Evolutionary conservation across 345 rosid species (phyloP).

Genomic region (Aurinia saxatilis): DNA sequence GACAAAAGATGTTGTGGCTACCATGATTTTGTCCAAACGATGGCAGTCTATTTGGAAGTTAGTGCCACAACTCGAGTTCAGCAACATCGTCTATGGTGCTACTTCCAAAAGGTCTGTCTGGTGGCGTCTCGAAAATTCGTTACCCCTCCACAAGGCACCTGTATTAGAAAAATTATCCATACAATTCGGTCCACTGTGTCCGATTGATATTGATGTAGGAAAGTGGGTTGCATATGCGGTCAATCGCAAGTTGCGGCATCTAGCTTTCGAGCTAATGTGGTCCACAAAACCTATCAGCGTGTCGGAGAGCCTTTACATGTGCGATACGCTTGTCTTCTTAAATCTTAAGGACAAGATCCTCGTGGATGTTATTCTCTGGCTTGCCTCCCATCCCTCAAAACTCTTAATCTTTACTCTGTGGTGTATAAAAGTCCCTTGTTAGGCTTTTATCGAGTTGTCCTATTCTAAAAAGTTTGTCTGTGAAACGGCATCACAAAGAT

Average conservation of each 20-base stretch:
- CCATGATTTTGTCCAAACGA: too few relatives aligned
- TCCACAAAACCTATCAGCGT: background rate
- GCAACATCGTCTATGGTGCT: too few relatives aligned
- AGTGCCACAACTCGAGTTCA: too few relatives aligned
- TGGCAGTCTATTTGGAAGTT: too few relatives aligned
- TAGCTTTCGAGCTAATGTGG: background rate
- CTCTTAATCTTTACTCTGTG: background rate
- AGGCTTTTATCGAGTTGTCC: background rate
- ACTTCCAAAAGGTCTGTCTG: too few relatives aligned
- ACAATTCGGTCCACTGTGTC: background rate
- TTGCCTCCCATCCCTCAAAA: background rate
- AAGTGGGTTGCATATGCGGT: background rate
- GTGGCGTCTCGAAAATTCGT: too few relatives aligned
- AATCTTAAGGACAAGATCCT: background rate
- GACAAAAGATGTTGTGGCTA: too few relatives aligned
- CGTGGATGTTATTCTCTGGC: background rate
- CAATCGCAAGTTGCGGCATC: background rate
- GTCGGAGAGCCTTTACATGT: background rate
- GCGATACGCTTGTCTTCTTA: background rate
- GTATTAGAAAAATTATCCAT: background rate
- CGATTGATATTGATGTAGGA: background rate
- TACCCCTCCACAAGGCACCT: too few relatives aligned
- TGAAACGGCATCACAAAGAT: background rate
- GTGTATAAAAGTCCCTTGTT: background rate
- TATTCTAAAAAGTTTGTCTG: background rate